phyloP scores from a whole-genome alignment of 1,139 yeast genomes.

The Yamadazyma atmosphaerica region DNA sequence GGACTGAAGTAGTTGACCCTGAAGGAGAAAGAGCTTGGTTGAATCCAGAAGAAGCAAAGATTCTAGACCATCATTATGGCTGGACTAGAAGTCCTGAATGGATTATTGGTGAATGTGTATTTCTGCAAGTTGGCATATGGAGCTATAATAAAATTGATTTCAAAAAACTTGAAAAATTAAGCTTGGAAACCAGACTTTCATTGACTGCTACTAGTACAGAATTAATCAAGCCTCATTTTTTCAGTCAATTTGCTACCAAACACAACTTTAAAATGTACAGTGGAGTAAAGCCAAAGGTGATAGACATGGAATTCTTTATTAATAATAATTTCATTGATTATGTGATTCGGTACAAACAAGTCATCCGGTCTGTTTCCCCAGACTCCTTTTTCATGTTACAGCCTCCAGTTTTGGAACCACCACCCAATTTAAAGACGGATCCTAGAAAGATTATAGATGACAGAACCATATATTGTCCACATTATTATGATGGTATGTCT shows the following conservation, averaged over 20 bases:
- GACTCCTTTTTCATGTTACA: constrained; percentile 66
- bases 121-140: constrained; percentile 82
- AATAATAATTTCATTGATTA: constrained; percentile 62
- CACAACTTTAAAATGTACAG: constrained; percentile 22
- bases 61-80: constrained; percentile 61
- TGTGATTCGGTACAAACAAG: constrained; percentile 49
- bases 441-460: constrained; percentile 53
- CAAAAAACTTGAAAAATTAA: constrained; percentile 17
- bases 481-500: constrained; percentile 92
- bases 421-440: constrained; percentile 65
- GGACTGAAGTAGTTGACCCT: constrained; percentile 61
- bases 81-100: constrained; percentile 67
- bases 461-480: constrained; percentile 77
- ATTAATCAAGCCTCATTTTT: constrained; percentile 31
- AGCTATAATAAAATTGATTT: constrained; percentile 35
- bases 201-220: constrained; percentile 28
- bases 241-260: constrained; percentile 26
- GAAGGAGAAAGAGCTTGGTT: constrained; percentile 73
- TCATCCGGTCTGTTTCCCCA: constrained; percentile 47
- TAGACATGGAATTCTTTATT: constrained; percentile 61
- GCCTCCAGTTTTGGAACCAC: constrained; percentile 79
- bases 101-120: constrained; percentile 74
- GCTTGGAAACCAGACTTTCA: constrained; percentile 31
- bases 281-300: constrained; percentile 25
- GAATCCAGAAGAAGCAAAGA: constrained; percentile 32